These are phyloP conservation scores for Coemansia sp. DNA, from an alignment of 192 early-diverging fungal genomes.

Conservation along the genomic window DNA sequence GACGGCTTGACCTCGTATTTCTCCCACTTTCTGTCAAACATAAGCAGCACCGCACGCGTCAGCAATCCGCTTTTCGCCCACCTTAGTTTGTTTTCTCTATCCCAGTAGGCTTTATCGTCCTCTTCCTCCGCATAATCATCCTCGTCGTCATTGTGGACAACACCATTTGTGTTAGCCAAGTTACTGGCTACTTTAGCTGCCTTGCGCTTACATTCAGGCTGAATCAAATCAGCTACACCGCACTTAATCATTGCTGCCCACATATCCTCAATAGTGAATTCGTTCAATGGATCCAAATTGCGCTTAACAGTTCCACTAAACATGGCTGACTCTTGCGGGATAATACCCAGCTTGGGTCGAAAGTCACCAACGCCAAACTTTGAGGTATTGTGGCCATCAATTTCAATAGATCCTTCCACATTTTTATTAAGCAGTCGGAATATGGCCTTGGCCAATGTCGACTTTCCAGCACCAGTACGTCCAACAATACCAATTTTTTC, in stretches of 20 bases:
- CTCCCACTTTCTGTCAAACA: not conserved
- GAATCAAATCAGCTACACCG: not conserved
- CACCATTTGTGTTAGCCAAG: not conserved
- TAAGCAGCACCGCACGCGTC: not conserved
- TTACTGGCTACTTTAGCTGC: not conserved
- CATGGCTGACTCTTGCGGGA: conserved; percentile 69
- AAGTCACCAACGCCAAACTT: conserved; percentile 59
- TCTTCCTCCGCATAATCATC: conserved; percentile 37
- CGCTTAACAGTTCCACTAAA: conserved; percentile 64
- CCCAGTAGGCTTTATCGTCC: not conserved
- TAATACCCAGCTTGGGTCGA: conserved; percentile 58
- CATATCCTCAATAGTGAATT: conserved; percentile 60
- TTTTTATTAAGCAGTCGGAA: conserved; percentile 69
- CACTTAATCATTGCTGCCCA: conserved; percentile 63
- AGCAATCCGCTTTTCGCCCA: not conserved
- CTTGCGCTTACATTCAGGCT: not conserved
- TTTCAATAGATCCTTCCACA: conserved; percentile 59
- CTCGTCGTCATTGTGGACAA: not conserved
- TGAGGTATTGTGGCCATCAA: conserved; percentile 75
- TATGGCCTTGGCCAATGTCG: conserved; percentile 62
- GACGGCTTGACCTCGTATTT: not conserved
- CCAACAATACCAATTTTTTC: conserved; percentile 74
- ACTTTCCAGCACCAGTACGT: conserved; percentile 77
- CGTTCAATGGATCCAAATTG: conserved; percentile 70
- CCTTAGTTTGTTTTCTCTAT: not conserved